Conservation (phyloP, 345 rosid genomes). For the Syzygium aromaticum region DNA sequence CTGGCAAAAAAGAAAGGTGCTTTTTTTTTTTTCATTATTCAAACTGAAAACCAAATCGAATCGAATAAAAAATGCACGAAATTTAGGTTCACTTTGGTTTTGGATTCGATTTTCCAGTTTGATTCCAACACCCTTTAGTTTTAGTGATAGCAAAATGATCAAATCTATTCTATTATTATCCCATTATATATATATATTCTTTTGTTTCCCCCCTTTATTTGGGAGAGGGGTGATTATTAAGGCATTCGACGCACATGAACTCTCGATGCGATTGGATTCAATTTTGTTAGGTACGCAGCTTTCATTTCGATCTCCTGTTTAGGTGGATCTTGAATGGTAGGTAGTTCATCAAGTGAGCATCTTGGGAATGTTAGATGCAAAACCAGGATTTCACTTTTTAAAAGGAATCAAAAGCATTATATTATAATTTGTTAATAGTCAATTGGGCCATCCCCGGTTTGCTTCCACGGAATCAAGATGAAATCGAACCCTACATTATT, state of each 20-base stretch:
- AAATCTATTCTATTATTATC: background rate
- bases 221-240: background rate
- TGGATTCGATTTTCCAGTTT: no score
- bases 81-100: no score
- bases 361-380: background rate
- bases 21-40: background rate
- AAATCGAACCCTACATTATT: background rate
- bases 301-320: background rate
- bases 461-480: background rate
- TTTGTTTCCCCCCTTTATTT: background rate
- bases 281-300: background rate
- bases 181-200: background rate
- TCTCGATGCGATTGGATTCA: background rate
- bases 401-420: background rate
- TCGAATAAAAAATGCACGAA: rapidly evolving
- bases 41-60: no score
- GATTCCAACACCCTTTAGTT: no score
- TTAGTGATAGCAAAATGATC: background rate
- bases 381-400: background rate
- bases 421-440: background rate
- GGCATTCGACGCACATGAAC: background rate
- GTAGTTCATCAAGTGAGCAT: background rate
- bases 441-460: background rate
- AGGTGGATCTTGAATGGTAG: background rate
- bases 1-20: background rate